A percentile compares a stretch with the other conserved stretches of the same genome.
Conservation (phyloP, 345 rosid species). For the Hibiscus syriacus region DNA sequence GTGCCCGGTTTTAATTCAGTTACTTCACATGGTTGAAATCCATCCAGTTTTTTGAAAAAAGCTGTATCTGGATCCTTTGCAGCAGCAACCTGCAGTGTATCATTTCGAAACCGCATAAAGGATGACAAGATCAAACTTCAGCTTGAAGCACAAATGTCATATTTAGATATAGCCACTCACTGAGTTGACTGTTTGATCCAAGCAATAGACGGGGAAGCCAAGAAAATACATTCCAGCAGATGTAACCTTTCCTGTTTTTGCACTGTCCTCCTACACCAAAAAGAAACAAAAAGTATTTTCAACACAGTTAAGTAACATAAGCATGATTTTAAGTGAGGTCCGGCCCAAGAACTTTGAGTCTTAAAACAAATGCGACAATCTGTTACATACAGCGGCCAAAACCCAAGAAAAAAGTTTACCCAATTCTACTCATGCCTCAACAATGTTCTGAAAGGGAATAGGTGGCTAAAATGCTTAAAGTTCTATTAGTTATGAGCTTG, state of each 20-base stretch:
- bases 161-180: constrained; percentile 33
- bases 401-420: neutral
- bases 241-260: constrained; percentile 71
- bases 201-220: constrained; percentile 85
- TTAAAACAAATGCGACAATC: neutral
- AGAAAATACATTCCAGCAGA: constrained; percentile 98
- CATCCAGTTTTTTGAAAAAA: constrained; percentile 88
- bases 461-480: neutral
- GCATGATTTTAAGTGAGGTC: too few relatives aligned
- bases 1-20: constrained; percentile 80
- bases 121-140: constrained; percentile 12
- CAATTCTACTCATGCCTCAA: neutral
- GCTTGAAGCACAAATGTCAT: constrained; percentile 2
- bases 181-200: constrained; percentile 70
- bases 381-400: neutral
- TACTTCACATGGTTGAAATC: constrained; percentile 94
- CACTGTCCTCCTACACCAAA: constrained; percentile 70
- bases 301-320: neutral
- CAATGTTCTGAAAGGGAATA: neutral
- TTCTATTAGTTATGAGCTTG: neutral
- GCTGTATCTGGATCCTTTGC: constrained; percentile 90
- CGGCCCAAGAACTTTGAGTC: neutral
- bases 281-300: neutral
- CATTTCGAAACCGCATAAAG: constrained; percentile 1
- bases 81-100: constrained; percentile 50